Evolutionary conservation across 371 early-diverging fungal genomes (phyloP).

Genomic region (Cokeromyces recurvatus): DNA sequence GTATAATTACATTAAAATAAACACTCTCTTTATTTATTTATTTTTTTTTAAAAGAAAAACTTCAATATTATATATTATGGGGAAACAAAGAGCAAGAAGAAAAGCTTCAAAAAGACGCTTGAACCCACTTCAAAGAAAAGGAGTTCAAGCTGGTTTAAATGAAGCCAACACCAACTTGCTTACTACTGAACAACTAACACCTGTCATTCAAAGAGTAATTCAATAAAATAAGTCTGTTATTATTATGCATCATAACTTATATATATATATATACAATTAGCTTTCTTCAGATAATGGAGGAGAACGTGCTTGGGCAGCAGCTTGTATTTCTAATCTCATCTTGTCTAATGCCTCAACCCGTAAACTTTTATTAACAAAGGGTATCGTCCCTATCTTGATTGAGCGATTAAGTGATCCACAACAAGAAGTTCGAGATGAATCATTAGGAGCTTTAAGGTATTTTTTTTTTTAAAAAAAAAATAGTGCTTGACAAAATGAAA

Average conservation of each 20-base stretch:
- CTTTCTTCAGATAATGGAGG: constrained; percentile 57
- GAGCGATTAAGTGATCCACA: constrained; percentile 65
- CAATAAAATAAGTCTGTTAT: no score
- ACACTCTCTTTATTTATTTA: neutral
- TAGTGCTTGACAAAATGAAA: neutral
- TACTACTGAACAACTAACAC: constrained; percentile 42
- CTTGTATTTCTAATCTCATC: constrained; percentile 76
- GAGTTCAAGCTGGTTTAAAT: constrained; percentile 25
- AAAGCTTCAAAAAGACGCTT: constrained; percentile 18
- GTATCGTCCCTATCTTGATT: constrained; percentile 61
- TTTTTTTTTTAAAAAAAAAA: neutral
- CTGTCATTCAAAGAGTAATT: constrained; percentile 53
- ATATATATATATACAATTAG: no score
- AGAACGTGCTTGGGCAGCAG: constrained; percentile 88
- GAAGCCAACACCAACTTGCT: constrained; percentile 16
- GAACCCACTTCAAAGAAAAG: constrained; percentile 30
- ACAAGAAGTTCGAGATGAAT: constrained; percentile 74
- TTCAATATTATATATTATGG: no score
- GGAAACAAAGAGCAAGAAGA: constrained; percentile 31
- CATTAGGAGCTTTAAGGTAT: constrained; percentile 71
- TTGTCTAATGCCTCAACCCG: constrained; percentile 59
- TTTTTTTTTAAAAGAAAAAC: neutral
- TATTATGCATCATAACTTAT: no score
- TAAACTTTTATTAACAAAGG: constrained; percentile 66
- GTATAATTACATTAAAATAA: neutral